Percentiles rank a stretch among this genome's conserved stretches.
phyloP scores from a whole-genome alignment of 371 early-diverging fungal species.

The Rhizopus delemar region DNA sequence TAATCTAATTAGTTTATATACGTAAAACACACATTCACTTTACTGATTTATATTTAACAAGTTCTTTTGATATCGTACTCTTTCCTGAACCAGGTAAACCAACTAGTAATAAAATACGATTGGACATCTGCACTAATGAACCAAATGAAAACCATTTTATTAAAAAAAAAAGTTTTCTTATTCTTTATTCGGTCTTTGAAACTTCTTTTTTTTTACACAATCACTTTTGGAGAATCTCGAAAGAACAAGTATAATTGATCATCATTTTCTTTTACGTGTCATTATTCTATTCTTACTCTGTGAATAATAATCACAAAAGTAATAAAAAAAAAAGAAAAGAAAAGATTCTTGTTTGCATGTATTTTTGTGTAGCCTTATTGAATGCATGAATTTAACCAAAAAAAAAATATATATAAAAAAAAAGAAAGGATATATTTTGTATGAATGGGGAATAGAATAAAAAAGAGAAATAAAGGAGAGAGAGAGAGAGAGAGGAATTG shows the following conservation, averaged over 20 bases:
- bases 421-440: neutral
- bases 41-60: conserved; percentile 28
- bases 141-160: neutral
- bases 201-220: too few relatives aligned
- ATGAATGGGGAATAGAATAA: neutral
- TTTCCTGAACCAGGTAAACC: conserved; percentile 75
- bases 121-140: conserved; percentile 17
- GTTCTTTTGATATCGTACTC: conserved; percentile 59
- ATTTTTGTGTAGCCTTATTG: neutral
- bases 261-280: too few relatives aligned
- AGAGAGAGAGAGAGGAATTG: neutral
- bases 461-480: neutral
- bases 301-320: neutral
- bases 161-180: neutral
- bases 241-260: too few relatives aligned
- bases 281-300: too few relatives aligned
- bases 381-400: neutral
- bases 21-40: neutral
- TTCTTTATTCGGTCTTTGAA: neutral
- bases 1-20: neutral
- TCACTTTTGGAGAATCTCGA: too few relatives aligned
- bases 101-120: conserved; percentile 51
- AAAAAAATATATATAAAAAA: neutral
- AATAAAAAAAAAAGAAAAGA: too few relatives aligned
- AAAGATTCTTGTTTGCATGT: neutral